A percentile compares a stretch with the other conserved stretches of the same genome.
These are phyloP conservation scores for Mrakia gelida DNA, from an alignment of 768 basidiomycete genomes.

Conservation along the genomic window DNA sequence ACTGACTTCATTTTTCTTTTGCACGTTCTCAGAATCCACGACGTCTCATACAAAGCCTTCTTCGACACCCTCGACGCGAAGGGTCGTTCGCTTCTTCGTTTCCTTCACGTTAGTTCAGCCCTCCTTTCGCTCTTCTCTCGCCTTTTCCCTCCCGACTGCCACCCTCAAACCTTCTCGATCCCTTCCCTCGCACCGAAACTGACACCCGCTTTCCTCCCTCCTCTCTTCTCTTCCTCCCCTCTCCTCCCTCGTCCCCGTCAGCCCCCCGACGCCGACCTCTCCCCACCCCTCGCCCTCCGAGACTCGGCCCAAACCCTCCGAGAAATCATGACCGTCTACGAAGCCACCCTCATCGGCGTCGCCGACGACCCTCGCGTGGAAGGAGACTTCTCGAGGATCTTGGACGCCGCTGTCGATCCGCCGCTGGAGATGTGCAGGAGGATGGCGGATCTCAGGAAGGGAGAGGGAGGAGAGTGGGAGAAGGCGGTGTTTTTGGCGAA, in stretches of 20 bases:
- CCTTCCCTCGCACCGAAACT: too few species aligned
- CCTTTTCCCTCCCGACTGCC: neutral
- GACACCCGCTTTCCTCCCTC: neutral
- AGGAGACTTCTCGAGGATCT: constrained; percentile 62
- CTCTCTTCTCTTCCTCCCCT: constrained; percentile 46
- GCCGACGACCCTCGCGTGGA: constrained; percentile 46
- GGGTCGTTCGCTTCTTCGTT: constrained; percentile 58
- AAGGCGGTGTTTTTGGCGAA: constrained; percentile 77
- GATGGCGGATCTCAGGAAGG: constrained; percentile 54
- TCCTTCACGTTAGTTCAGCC: constrained; percentile 47
- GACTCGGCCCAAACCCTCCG: constrained; percentile 79
- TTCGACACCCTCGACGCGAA: constrained; percentile 82
- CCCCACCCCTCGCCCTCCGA: constrained; percentile 71
- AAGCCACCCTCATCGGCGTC: constrained; percentile 73
- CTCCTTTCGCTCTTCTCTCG: neutral
- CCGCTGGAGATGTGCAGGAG: constrained; percentile 67
- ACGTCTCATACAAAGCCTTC: constrained; percentile 74
- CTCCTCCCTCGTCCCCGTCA: constrained; percentile 33
- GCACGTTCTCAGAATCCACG: constrained; percentile 62
- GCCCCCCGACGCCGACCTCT: constrained; percentile 58
- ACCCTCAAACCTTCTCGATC: neutral
- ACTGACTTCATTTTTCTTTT: neutral
- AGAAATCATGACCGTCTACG: constrained; percentile 84
- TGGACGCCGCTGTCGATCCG: constrained; percentile 82
- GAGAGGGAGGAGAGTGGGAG: constrained; percentile 70